A percentile compares a stretch with the other conserved stretches of the same genome.
These are phyloP conservation scores for Anisodus acutangulus DNA, from an alignment of 257 asterid genomes.

Conservation along the genomic window DNA sequence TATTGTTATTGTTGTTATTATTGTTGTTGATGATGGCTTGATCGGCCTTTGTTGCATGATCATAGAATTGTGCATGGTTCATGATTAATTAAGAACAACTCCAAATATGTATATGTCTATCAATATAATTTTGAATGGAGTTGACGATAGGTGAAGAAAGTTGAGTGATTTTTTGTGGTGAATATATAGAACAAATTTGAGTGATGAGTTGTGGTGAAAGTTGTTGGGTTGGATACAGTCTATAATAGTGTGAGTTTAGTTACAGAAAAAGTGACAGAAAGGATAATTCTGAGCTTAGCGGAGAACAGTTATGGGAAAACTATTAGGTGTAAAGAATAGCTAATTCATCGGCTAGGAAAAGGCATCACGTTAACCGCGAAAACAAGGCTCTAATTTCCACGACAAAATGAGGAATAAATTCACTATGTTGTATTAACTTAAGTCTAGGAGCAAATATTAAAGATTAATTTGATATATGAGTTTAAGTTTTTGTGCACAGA, in stretches of 20 bases:
- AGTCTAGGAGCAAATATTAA: too few species aligned
- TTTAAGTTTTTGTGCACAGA: too few species aligned
- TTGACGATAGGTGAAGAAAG: neutral
- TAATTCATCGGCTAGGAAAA: slow-evolving; percentile 14
- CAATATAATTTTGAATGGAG: neutral
- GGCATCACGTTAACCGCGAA: neutral
- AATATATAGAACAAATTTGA: slow-evolving; percentile 6
- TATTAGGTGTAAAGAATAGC: slow-evolving; percentile 10
- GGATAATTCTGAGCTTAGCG: neutral
- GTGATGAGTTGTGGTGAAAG: slow-evolving; percentile 13
- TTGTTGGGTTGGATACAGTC: neutral
- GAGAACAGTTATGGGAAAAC: neutral
- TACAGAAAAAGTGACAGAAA: neutral
- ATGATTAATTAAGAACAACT: neutral
- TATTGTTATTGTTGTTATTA: neutral
- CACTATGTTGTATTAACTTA: too few species aligned
- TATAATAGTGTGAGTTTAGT: slow-evolving; percentile 12
- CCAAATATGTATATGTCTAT: neutral
- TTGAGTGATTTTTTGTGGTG: neutral
- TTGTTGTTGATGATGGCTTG: neutral
- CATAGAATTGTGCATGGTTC: slow-evolving; percentile 3
- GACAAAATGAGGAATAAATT: neutral
- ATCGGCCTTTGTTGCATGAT: neutral
- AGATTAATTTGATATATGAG: too few species aligned
- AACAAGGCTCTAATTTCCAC: slow-evolving; percentile 4